Conservation (phyloP, 345 rosid species). For the Jatropha curcas region DNA sequence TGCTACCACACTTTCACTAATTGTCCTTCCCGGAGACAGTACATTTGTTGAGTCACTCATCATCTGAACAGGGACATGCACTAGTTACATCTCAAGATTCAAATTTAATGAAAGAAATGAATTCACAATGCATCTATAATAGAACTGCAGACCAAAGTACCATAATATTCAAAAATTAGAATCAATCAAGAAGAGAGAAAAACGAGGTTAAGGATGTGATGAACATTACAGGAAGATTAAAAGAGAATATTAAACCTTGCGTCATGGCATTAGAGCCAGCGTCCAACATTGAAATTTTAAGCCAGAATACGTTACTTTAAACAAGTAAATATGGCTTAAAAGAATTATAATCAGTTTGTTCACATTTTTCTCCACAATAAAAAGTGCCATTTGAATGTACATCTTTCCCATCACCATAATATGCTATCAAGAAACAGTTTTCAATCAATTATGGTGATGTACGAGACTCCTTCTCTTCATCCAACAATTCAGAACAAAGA, state of each 20-base stretch:
- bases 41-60: slow-evolving; percentile 99
- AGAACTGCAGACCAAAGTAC: neutral
- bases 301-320: neutral
- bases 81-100: slow-evolving; percentile 11
- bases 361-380: neutral
- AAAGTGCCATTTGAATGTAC: neutral
- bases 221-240: neutral
- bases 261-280: neutral
- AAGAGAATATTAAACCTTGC: neutral
- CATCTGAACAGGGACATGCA: slow-evolving; percentile 55
- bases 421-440: neutral
- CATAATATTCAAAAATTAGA: neutral
- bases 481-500: neutral
- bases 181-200: neutral
- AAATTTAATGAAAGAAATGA: slow-evolving; percentile 4
- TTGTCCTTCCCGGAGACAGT: slow-evolving; percentile 93
- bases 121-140: slow-evolving; percentile 14
- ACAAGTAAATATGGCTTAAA: slow-evolving; percentile 1
- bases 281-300: slow-evolving; percentile 1
- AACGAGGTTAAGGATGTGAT: neutral
- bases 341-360: neutral
- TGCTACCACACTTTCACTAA: slow-evolving; percentile 78
- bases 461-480: neutral
- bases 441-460: neutral
- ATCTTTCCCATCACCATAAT: neutral